Evolutionary conservation across 2,329 filamentous ascomycete species (phyloP).

Genomic region (Elsinoe perseae): DNA sequence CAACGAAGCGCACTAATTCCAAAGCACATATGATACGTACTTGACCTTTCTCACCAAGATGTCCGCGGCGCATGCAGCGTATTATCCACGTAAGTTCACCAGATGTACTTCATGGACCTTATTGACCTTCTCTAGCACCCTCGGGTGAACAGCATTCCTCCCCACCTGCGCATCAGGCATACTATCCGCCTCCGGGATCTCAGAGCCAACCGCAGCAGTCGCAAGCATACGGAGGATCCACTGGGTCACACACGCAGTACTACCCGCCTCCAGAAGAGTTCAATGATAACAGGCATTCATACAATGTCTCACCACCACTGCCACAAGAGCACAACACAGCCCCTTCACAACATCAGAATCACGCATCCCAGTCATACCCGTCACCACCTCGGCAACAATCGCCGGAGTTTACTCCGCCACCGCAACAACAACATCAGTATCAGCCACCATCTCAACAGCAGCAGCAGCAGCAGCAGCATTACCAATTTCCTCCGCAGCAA

Average conservation of each 20-base stretch:
- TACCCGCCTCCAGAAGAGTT: constrained; percentile 8
- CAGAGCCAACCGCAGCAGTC: not conserved
- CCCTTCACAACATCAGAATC: not conserved
- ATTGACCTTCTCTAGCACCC: not conserved
- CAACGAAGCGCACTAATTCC: not conserved
- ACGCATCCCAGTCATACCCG: not conserved
- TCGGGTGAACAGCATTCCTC: constrained; percentile 1
- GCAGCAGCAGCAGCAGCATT: constrained; percentile 2
- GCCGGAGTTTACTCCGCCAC: not conserved
- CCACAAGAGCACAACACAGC: constrained; percentile 10
- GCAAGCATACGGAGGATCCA: not conserved
- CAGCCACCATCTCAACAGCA: not conserved
- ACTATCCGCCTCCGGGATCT: not conserved
- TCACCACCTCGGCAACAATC: not conserved
- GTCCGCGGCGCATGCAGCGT: constrained; percentile 6
- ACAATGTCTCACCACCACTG: constrained; percentile 6
- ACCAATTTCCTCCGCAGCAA: constrained; percentile 6
- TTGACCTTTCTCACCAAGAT: not conserved
- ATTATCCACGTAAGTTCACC: constrained; percentile 1
- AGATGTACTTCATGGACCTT: not conserved
- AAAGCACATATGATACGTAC: too few species aligned
- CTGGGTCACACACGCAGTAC: constrained; percentile 10
- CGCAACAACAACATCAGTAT: constrained; percentile 3
- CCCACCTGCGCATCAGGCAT: constrained; percentile 10
- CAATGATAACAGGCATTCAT: not conserved